Evolutionary conservation across 2,329 filamentous ascomycete genomes (phyloP).

Genomic region (Bipolaris zeicola): DNA sequence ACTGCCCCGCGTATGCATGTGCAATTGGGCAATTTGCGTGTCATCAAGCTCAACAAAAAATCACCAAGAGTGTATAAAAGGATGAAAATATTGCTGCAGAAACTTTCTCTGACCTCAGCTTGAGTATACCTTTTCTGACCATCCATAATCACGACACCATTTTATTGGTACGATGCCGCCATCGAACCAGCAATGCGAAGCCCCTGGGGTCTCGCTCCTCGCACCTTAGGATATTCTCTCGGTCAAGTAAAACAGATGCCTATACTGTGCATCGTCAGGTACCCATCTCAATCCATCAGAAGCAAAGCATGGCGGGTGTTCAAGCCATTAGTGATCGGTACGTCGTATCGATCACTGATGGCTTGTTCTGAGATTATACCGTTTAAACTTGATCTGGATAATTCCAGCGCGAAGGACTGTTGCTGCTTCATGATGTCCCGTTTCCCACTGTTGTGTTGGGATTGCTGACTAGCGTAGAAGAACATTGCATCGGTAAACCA

Average conservation of each 20-base stretch:
- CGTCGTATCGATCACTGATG: not conserved
- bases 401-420: constrained; percentile 82
- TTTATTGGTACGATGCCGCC: constrained; percentile 20
- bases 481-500: constrained; percentile 51
- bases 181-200: constrained; percentile 15
- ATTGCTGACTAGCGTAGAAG: constrained; percentile 31
- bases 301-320: constrained; percentile 32
- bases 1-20: constrained; percentile 19
- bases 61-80: not conserved
- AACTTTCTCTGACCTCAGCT: not conserved
- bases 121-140: not conserved
- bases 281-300: constrained; percentile 27
- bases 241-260: constrained; percentile 21
- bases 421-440: constrained; percentile 66
- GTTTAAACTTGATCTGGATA: constrained; percentile 85
- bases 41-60: not conserved
- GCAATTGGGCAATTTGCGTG: constrained; percentile 9
- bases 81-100: not conserved
- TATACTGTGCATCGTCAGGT: constrained; percentile 19
- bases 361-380: constrained; percentile 56
- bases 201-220: constrained; percentile 5
- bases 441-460: constrained; percentile 39
- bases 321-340: constrained; percentile 5
- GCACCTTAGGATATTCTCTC: constrained; percentile 3
- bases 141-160: not conserved